Conservation (phyloP, 768 basidiomycete species). For the Baorangia bicolor region DNA sequence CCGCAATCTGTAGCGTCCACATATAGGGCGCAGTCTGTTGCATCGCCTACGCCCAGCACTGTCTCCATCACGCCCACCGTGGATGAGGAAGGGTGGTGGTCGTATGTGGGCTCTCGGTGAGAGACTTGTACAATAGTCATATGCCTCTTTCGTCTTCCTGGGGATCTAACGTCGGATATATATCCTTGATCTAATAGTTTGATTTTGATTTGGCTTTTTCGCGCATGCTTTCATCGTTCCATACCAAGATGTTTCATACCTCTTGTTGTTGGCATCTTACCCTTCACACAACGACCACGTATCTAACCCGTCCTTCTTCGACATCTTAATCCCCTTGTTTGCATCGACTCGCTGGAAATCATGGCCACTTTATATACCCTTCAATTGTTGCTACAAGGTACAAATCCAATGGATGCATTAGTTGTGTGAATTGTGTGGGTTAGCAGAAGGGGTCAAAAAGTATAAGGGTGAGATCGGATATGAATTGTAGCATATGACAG, state of each 20-base stretch:
- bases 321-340: slow-evolving; percentile 13
- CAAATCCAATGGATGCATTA: slow-evolving; percentile 39
- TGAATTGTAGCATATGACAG: slow-evolving; percentile 11
- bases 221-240: background rate
- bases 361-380: slow-evolving; percentile 35
- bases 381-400: slow-evolving; percentile 41
- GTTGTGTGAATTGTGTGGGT: slow-evolving; percentile 27
- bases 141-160: background rate
- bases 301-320: background rate
- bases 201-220: background rate
- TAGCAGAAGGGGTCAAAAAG: slow-evolving; percentile 1
- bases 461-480: slow-evolving; percentile 14
- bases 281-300: background rate
- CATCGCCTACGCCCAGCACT: slow-evolving; percentile 76
- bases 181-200: slow-evolving; percentile 24
- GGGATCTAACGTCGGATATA: slow-evolving; percentile 21
- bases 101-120: slow-evolving; percentile 29
- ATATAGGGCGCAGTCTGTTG: slow-evolving; percentile 36
- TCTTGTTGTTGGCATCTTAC: slow-evolving; percentile 9
- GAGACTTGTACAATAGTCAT: slow-evolving; percentile 9
- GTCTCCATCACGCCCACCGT: slow-evolving; percentile 72
- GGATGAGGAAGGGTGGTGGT: slow-evolving; percentile 79
- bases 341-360: slow-evolving; percentile 20
- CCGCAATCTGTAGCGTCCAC: slow-evolving; percentile 48
- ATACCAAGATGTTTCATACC: slow-evolving; percentile 13